Evolutionary conservation across 2,329 filamentous ascomycete species (phyloP), one percentile per base, ranked within the genome.

Genomic region (Emergomyces orientalis): DNA sequence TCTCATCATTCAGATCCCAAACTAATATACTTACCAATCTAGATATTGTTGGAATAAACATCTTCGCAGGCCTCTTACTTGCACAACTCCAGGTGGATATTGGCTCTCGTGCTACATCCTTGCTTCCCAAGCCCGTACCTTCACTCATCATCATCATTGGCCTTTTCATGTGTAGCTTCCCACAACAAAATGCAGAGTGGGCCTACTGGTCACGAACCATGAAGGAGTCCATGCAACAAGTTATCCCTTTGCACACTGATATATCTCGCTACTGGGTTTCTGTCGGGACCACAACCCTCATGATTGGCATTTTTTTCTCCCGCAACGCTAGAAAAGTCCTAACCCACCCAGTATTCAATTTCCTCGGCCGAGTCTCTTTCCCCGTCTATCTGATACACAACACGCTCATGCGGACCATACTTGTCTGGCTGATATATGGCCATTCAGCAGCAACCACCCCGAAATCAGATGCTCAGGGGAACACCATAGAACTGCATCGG

Each of bases 351-450:
- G 30, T 71, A 13, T 66, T 71, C 61, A 70, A 68, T 45, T 72
- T 69, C 64, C 60, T 72, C 7, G 71, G 71, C 11, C 67, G 68
- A 0, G 65, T 69, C 17, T 71, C 69, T 11, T 71, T 72, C 63
- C 66, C 70, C 13, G 67, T 72, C 11, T 72, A 72, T 63, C 63
- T 72, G 9, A 60, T 72, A 6, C 71, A 72, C 64, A 68, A 69
- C 43, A 67, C 67, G 1, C 55, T 72, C 2, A 70, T 72, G 55
- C 65, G 69, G n/a, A 71, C 69, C 1, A 59, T 72, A 2, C 59
- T 71, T 25, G 64, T 67, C 27, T 69, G 67, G 67, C 58, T 72
- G 62, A 60, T 69, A 1, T 72, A 71, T 49, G 64, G 66, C 9
- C 56, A 56, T 34, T 52, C 60, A n/a, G 62, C 63, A 9, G 17